These are phyloP conservation scores for Imleria badia DNA, from an alignment of 768 basidiomycete species.

Conservation along the genomic window DNA sequence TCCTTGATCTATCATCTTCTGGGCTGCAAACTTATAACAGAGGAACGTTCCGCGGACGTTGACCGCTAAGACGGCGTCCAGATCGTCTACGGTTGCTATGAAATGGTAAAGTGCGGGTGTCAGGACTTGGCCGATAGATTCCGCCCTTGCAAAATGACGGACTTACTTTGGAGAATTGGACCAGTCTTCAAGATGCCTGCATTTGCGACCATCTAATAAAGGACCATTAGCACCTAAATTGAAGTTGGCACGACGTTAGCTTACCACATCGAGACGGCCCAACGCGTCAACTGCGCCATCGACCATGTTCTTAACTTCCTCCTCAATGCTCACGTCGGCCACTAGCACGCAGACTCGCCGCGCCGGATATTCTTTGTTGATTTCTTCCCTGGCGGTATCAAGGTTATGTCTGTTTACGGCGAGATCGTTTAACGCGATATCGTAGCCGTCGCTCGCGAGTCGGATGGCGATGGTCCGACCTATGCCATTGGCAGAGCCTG, in stretches of 20 bases:
- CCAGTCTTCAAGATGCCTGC: conserved; percentile 17
- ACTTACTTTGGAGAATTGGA: conserved; percentile 8
- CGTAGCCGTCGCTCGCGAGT: conserved; percentile 37
- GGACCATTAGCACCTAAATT: conserved; percentile 3
- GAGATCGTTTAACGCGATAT: conserved; percentile 37
- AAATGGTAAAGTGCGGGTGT: not conserved
- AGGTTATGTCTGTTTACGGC: conserved; percentile 18
- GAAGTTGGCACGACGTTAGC: not conserved
- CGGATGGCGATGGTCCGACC: conserved; percentile 36
- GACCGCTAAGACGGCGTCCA: conserved; percentile 34
- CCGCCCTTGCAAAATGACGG: not conserved
- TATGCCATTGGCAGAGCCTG: conserved; percentile 34
- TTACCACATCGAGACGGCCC: conserved; percentile 37
- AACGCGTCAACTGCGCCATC: conserved; percentile 22
- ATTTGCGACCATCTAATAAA: conserved; percentile 17
- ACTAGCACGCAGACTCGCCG: conserved; percentile 7
- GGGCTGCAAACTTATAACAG: conserved; percentile 43
- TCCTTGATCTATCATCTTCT: conserved; percentile 45
- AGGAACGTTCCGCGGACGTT: conserved; percentile 43
- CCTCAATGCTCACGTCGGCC: conserved; percentile 31
- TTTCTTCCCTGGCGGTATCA: conserved; percentile 14
- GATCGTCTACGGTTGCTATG: conserved; percentile 33
- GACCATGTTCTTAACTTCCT: conserved; percentile 33
- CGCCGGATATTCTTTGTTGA: conserved; percentile 6
- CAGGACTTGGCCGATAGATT: not conserved